Base-by-base conservation (phyloP, 179 eudicot species). In the Silene noctiflora region DNA sequence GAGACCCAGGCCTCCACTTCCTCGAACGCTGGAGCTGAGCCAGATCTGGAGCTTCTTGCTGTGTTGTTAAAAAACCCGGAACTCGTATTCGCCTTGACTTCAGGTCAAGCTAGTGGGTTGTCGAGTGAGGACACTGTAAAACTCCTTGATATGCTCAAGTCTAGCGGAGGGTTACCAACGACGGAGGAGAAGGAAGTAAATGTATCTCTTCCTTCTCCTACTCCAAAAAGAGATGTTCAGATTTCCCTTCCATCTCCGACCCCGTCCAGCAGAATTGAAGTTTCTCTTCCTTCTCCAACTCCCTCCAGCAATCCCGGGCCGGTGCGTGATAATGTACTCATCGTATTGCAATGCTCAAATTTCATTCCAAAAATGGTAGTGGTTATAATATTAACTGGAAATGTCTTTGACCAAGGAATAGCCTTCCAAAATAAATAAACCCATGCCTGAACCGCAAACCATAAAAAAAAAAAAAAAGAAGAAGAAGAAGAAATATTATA, bases 231-330 rank as follows among this genome's bases (percentile, higher is more conserved):
- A 79, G 80, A 84, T 56, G 86, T 86, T 78, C 91, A 85, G 75
- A 93, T 95, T 75, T 93, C 96, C 31, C 88, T 95, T 76, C 99
- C 99, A 39, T 95, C 97, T 80, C 97, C 96, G 42, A 95, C 99
- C 81, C 96, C 97, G 63, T 83, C 96, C 63, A 86, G 88, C 89
- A 84, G 86, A 71, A 44, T 76, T 16, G 84, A 85, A 78, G 97
- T 91, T 84, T 94, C 98, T 67, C 90, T 94, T 77, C 98, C 98
- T 22, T 94, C 97, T 79, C 98, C 98, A 61, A 92, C 98, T 80
- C 99, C 99, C 61, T 82, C 96, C 75, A 85, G 84, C 90, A 82
- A 91, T 73, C 87, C 83, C 88, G 93, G 88, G 85, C 87, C 92
- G 99, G 99, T 95, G 99, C 97, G 99, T 94, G 82, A 82, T 67